These are phyloP conservation scores for Pyrenophora teres DNA, from an alignment of 2,329 filamentous ascomycete species.

Conservation along the genomic window DNA sequence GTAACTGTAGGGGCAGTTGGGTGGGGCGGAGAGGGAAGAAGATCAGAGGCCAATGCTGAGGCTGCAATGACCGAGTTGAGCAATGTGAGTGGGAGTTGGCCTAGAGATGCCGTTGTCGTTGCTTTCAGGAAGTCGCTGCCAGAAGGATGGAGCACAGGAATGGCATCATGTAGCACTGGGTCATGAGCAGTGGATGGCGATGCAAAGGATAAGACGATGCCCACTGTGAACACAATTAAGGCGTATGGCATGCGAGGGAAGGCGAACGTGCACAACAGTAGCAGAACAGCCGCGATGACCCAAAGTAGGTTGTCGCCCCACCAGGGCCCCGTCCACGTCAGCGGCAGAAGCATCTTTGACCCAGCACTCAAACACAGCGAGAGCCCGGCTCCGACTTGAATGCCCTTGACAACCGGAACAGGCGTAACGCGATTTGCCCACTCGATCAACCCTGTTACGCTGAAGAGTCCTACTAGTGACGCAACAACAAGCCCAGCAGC, in stretches of 20 bases:
- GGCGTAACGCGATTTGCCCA: slow-evolving; percentile 77
- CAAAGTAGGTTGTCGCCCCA: slow-evolving; percentile 79
- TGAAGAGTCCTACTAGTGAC: slow-evolving; percentile 73
- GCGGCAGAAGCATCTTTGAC: slow-evolving; percentile 64
- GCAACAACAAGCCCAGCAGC: slow-evolving; percentile 83
- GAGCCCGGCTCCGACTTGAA: slow-evolving; percentile 89
- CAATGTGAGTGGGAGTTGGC: slow-evolving; percentile 87
- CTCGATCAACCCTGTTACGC: slow-evolving; percentile 75
- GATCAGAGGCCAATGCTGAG: slow-evolving; percentile 74
- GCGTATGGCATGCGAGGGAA: slow-evolving; percentile 76
- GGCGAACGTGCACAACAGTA: slow-evolving; percentile 69
- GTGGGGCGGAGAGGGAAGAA: slow-evolving; percentile 69
- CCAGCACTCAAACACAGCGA: slow-evolving; percentile 81
- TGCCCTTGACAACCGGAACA: slow-evolving; percentile 88
- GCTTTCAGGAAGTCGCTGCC: slow-evolving; percentile 57
- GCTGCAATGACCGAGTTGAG: slow-evolving; percentile 93
- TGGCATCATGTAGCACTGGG: slow-evolving; percentile 55
- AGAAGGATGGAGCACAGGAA: slow-evolving; percentile 58
- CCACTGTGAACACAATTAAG: slow-evolving; percentile 70
- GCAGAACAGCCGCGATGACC: slow-evolving; percentile 73
- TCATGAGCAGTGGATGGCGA: slow-evolving; percentile 23
- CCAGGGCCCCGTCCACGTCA: slow-evolving; percentile 69
- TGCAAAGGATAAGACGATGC: slow-evolving; percentile 67
- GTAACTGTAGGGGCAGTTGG: slow-evolving; percentile 69
- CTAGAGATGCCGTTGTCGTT: slow-evolving; percentile 71